phyloP scores from a whole-genome alignment of 768 basidiomycete genomes.

The Naganishia friedmannii region DNA sequence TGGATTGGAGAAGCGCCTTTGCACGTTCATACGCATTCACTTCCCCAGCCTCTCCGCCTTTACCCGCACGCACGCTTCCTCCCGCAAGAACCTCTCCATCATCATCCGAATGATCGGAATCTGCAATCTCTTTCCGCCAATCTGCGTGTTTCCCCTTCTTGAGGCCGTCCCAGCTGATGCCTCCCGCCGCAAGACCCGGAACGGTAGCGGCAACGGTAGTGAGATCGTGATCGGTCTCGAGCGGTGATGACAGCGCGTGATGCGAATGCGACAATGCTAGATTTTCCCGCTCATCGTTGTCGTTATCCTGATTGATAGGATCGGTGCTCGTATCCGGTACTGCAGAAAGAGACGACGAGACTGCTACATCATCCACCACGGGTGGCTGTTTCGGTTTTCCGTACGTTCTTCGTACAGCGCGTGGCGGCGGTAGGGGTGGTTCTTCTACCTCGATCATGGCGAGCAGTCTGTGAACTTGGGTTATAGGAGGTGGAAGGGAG shows the following conservation, averaged over 20 bases:
- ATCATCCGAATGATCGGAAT: too few relatives aligned
- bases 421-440: neutral
- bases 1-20: neutral
- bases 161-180: neutral
- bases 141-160: slow-evolving; percentile 4
- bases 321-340: neutral
- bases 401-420: slow-evolving; percentile 4
- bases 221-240: neutral
- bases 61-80: too few relatives aligned
- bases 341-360: neutral
- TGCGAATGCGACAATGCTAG: neutral
- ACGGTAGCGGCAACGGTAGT: neutral
- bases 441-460: slow-evolving; percentile 2
- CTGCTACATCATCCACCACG: neutral
- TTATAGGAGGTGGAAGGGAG: neutral
- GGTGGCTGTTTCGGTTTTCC: neutral
- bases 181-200: too few relatives aligned
- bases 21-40: slow-evolving; percentile 4
- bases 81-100: too few relatives aligned
- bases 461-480: neutral
- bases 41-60: neutral
- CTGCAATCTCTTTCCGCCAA: neutral
- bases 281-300: neutral
- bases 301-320: neutral
- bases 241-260: neutral